Evolutionary conservation across 2,329 filamentous ascomycete genomes (phyloP).

Genomic region (Trichoderma guizhouense): DNA sequence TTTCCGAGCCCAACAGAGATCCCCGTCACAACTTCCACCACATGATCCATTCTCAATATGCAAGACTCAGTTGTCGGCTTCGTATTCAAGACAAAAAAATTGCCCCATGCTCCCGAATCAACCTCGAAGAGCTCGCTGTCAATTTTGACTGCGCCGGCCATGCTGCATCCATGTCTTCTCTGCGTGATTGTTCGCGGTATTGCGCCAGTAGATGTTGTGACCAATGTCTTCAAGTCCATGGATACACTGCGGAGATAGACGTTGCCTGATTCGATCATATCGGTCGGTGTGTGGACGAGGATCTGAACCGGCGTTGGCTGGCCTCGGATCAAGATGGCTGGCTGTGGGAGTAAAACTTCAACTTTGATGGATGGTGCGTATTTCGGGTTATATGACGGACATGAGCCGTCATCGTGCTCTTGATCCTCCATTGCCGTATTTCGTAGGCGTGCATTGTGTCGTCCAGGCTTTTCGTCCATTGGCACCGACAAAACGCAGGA

Average conservation of each 20-base stretch:
- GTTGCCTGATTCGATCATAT: neutral
- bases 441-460: neutral
- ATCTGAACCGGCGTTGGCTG: neutral
- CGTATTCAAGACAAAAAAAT: slow-evolving; percentile 11
- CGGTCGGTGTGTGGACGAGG: neutral
- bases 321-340: slow-evolving; percentile 1
- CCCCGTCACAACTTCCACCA: slow-evolving; percentile 2
- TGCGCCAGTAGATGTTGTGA: neutral
- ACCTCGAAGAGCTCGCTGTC: slow-evolving; percentile 6
- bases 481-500: neutral
- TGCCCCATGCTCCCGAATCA: slow-evolving; percentile 8
- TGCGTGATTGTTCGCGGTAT: neutral
- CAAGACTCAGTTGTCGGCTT: slow-evolving; percentile 12
- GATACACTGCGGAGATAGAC: neutral
- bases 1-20: slow-evolving; percentile 5
- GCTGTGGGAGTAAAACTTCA: slow-evolving; percentile 3
- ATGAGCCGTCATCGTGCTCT: neutral
- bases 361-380: neutral
- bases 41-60: neutral
- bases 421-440: neutral
- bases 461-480: neutral
- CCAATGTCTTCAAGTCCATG: neutral
- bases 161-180: slow-evolving; percentile 3
- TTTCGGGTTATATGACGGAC: neutral
- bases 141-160: slow-evolving; percentile 2